These are phyloP conservation scores for Saccharomycopsis microspora DNA, from an alignment of 805 yeast genomes.

Conservation along the genomic window DNA sequence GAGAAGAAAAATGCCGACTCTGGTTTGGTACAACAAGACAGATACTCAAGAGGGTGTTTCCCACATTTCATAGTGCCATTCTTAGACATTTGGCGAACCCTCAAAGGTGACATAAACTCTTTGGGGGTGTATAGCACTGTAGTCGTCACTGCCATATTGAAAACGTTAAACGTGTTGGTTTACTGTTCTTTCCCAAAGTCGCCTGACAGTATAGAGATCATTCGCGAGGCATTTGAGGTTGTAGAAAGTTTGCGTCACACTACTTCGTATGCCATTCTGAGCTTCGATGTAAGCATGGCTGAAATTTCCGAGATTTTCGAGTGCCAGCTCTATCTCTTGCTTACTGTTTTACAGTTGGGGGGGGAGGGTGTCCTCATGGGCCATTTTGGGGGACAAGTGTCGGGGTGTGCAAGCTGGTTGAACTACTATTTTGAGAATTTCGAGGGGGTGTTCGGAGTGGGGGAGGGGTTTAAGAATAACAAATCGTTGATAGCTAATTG, in stretches of 20 bases:
- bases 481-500: conserved; percentile 13
- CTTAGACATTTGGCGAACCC: conserved; percentile 8
- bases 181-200: conserved; percentile 9
- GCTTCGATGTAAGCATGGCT: background rate
- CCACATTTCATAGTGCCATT: conserved; percentile 10
- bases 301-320: conserved; percentile 12
- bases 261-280: background rate
- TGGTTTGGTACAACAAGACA: background rate
- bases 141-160: conserved; percentile 6
- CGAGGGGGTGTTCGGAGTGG: conserved; percentile 8
- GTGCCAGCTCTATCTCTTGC: conserved; percentile 7
- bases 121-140: conserved; percentile 9
- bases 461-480: background rate
- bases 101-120: background rate
- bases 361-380: conserved; percentile 1
- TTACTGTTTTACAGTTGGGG: conserved; percentile 6
- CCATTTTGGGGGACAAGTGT: background rate
- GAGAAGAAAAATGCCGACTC: background rate
- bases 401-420: conserved; percentile 10
- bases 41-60: conserved; percentile 5
- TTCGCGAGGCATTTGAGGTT: conserved; percentile 6
- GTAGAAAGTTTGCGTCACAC: conserved; percentile 1
- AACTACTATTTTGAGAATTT: conserved; percentile 14
- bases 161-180: conserved; percentile 9
- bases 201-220: background rate